phyloP scores from a whole-genome alignment of 495 filamentous ascomycete genomes.

The Podospora appendiculata region DNA sequence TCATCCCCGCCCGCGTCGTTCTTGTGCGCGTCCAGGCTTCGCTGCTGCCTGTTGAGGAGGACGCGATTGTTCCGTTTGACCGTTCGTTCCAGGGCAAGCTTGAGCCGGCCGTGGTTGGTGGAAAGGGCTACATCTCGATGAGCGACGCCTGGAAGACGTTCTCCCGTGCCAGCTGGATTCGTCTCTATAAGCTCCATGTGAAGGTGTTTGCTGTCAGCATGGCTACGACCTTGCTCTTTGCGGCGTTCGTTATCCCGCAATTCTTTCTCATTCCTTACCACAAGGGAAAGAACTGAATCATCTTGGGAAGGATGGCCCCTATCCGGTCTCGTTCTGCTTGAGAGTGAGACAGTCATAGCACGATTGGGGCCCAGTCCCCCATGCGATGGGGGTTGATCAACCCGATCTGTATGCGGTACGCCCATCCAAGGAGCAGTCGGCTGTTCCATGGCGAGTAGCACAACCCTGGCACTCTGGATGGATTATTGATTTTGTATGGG shows the following conservation, averaged over 20 bases:
- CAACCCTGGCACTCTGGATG: too few relatives aligned
- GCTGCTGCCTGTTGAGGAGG: conserved; percentile 40
- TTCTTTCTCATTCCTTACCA: background rate
- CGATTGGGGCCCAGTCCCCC: too few relatives aligned
- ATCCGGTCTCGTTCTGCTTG: too few relatives aligned
- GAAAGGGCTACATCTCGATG: conserved; percentile 59
- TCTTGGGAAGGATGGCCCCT: too few relatives aligned
- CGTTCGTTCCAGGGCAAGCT: conserved; percentile 41
- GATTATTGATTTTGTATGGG: too few relatives aligned
- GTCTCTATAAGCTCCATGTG: conserved; percentile 58
- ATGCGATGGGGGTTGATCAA: too few relatives aligned
- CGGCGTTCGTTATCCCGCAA: conserved; percentile 30
- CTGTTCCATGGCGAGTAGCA: too few relatives aligned
- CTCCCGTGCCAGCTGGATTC: conserved; percentile 52
- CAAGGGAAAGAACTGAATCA: background rate
- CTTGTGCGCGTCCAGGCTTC: conserved; percentile 44
- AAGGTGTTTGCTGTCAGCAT: conserved; percentile 46
- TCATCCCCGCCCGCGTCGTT: conserved; percentile 34
- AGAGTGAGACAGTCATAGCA: too few relatives aligned
- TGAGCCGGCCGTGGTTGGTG: conserved; percentile 54
- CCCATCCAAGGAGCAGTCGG: too few relatives aligned
- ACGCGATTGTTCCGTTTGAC: conserved; percentile 44
- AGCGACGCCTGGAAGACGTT: conserved; percentile 67
- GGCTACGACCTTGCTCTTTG: conserved; percentile 40
- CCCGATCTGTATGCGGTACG: too few relatives aligned